These are phyloP conservation scores for Cryptococcus floricola DNA, from an alignment of 1,284 basidiomycete genomes.

Conservation along the genomic window DNA sequence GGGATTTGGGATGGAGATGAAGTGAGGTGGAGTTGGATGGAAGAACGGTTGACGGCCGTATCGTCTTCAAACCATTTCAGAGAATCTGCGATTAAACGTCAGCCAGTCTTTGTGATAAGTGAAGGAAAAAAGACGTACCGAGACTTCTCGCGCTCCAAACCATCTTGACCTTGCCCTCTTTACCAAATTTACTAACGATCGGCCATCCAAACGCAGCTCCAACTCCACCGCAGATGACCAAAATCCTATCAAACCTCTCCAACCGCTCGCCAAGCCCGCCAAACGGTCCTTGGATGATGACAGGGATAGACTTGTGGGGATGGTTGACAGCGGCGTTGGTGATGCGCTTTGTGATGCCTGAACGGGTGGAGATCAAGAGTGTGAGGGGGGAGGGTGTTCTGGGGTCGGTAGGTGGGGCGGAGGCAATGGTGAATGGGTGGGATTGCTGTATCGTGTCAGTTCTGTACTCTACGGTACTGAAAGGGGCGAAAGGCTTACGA, in stretches of 20 bases:
- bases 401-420: not conserved
- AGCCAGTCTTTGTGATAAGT: not conserved
- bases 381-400: not conserved
- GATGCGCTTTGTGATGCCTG: conserved; percentile 2
- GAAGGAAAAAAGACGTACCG: not conserved
- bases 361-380: not conserved
- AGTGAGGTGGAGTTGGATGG: conserved; percentile 2
- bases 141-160: conserved; percentile 2
- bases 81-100: not conserved
- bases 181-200: not conserved
- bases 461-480: too few species aligned
- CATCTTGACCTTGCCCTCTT: not conserved
- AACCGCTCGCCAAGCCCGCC: conserved; percentile 2
- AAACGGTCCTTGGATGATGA: conserved; percentile 6
- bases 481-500: not conserved
- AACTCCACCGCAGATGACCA: conserved; percentile 4
- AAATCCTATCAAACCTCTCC: conserved; percentile 2
- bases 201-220: conserved; percentile 5
- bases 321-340: not conserved
- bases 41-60: not conserved
- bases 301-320: not conserved
- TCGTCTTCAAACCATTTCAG: conserved; percentile 2
- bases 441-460: not conserved
- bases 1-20: not conserved
- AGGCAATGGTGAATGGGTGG: conserved; percentile 2